Evolutionary conservation across 164 flowering plant species (phyloP).

Genomic region (Vitis labrusca): DNA sequence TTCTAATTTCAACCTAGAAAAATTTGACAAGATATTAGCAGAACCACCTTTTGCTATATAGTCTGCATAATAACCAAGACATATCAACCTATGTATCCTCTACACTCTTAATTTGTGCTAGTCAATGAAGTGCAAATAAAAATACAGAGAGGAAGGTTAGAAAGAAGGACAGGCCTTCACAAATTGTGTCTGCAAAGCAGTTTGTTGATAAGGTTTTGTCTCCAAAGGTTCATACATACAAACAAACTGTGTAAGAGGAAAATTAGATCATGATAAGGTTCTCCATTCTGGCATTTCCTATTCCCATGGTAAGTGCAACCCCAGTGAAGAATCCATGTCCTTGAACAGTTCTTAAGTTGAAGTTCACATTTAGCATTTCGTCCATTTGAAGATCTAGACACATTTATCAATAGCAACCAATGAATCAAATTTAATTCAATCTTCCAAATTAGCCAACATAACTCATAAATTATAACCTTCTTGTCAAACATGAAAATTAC

Average conservation of each 20-base stretch:
- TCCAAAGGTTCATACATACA: conserved; percentile 31
- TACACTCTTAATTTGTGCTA: no score
- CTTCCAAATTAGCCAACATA: no score
- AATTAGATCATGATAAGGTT: background rate
- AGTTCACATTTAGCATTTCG: conserved; percentile 30
- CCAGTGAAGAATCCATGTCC: conserved; percentile 45
- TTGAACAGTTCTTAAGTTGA: conserved; percentile 37
- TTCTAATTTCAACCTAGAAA: conserved; percentile 36
- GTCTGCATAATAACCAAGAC: no score
- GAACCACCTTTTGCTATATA: no score
- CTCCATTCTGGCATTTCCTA: conserved; percentile 18
- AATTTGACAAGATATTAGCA: background rate
- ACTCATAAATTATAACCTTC: no score
- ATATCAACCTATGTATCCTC: conserved; percentile 20
- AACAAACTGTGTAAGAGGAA: conserved; percentile 25
- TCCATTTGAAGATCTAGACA: conserved; percentile 30
- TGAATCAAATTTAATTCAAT: background rate
- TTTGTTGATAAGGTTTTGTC: conserved; percentile 27
- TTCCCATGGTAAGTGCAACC: conserved; percentile 40
- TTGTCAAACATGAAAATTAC: background rate
- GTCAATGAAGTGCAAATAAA: background rate
- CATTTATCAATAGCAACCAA: conserved; percentile 25
- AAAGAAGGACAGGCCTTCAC: conserved; percentile 25
- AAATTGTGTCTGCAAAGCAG: conserved; percentile 44
- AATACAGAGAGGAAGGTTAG: background rate